A percentile compares a stretch with the other conserved stretches of the same genome.
Evolutionary conservation across 768 basidiomycete species (phyloP).

Genomic region (Phaeotremella skinneri): DNA sequence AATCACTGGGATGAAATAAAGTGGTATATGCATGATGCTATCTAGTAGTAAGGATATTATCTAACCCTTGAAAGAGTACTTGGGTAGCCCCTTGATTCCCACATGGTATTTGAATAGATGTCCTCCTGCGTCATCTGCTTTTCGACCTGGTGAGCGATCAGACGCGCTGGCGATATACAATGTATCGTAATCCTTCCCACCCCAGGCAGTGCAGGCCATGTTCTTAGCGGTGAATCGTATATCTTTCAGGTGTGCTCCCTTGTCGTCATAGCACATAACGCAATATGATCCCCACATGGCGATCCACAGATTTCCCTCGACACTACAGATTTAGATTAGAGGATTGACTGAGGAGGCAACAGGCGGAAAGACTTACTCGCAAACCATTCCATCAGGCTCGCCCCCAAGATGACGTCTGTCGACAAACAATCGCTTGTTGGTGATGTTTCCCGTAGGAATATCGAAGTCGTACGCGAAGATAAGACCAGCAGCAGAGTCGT

Average conservation of each 20-base stretch:
- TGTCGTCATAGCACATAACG: conserved; percentile 21
- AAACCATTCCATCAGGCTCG: conserved; percentile 27
- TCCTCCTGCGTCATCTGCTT: conserved; percentile 16
- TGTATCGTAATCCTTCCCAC: conserved; percentile 23
- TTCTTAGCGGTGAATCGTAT: conserved; percentile 28
- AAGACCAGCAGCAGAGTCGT: conserved; percentile 26
- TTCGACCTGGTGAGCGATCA: conserved; percentile 7
- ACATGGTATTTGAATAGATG: conserved; percentile 27
- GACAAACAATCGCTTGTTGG: conserved; percentile 22
- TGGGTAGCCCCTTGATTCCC: conserved; percentile 20
- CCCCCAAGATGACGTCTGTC: conserved; percentile 20
- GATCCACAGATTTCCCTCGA: conserved; percentile 28
- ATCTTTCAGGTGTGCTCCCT: conserved; percentile 21
- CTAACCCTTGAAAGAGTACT: conserved; percentile 20
- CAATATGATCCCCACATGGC: conserved; percentile 27
- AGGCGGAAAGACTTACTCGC: conserved; percentile 1
- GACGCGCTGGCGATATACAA: conserved; percentile 23
- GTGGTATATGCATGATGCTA: too few relatives aligned
- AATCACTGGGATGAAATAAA: too few relatives aligned
- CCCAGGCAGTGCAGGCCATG: conserved; percentile 27
- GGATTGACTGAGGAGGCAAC: neutral
- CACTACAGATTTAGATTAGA: neutral
- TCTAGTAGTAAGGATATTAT: too few relatives aligned
- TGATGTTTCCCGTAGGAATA: conserved; percentile 17
- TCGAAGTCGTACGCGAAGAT: conserved; percentile 28